Evolutionary conservation across 352 stramenopile genomes (phyloP).

Genomic region (Phytopythium oedochilum): DNA sequence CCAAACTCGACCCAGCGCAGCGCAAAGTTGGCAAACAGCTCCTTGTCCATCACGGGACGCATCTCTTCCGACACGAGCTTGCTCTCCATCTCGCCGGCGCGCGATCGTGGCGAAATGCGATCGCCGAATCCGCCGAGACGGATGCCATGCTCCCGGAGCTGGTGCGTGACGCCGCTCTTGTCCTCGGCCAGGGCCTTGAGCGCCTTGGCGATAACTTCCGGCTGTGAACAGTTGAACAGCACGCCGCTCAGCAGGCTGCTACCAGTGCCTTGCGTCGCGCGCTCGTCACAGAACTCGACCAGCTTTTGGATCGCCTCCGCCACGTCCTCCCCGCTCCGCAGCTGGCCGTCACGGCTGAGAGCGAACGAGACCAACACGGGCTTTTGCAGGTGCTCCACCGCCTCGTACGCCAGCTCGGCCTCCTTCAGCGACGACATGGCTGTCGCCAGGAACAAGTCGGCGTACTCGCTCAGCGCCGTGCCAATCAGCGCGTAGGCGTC

Average conservation of each 20-base stretch:
- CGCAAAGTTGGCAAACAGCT: conserved; percentile 74
- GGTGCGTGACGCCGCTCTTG: conserved; percentile 16
- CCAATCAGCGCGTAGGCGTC: conserved; percentile 73
- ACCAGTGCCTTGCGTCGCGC: conserved; percentile 4
- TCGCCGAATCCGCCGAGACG: conserved; percentile 86
- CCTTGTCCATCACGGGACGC: conserved; percentile 64
- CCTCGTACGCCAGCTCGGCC: conserved; percentile 77
- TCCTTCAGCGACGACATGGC: conserved; percentile 90
- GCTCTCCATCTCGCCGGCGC: conserved; percentile 53
- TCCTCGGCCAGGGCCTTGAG: conserved; percentile 45
- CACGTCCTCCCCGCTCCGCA: conserved; percentile 80
- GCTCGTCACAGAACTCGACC: conserved; percentile 31
- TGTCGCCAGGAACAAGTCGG: conserved; percentile 85
- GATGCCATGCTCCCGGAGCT: conserved; percentile 30
- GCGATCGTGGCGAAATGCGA: conserved; percentile 70
- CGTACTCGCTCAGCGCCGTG: conserved; percentile 63
- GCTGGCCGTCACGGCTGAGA: conserved; percentile 55
- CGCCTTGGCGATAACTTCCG: conserved; percentile 87
- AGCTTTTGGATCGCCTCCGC: conserved; percentile 41
- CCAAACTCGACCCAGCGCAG: conserved; percentile 64
- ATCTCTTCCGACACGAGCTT: conserved; percentile 70
- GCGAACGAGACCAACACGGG: conserved; percentile 88
- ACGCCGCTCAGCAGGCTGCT: conserved; percentile 52
- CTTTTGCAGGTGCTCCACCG: conserved; percentile 50
- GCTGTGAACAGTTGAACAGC: conserved; percentile 91